Evolutionary conservation across 257 asterid species (phyloP).

Genomic region (Salvia miltiorrhiza): DNA sequence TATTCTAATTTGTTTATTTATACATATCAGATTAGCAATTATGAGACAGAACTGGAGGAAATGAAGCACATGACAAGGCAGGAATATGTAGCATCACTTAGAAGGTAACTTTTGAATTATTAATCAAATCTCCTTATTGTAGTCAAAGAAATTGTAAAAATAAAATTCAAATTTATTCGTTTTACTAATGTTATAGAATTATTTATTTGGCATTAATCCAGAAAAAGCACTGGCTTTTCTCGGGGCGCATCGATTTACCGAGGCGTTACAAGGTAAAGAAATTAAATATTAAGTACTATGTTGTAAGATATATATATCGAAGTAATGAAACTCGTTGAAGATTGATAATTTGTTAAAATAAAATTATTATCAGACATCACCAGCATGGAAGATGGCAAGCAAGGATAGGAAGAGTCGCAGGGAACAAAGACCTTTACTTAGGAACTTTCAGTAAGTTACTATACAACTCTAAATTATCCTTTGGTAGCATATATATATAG

Average conservation of each 20-base stretch:
- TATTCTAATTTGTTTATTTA: not conserved
- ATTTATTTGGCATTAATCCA: slow-evolving; percentile 12
- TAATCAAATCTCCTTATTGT: not conserved
- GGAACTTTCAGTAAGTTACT: slow-evolving; percentile 64
- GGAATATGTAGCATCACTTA: slow-evolving; percentile 72
- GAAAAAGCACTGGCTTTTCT: slow-evolving; percentile 87
- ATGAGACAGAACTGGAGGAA: slow-evolving; percentile 79
- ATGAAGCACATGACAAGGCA: slow-evolving; percentile 85
- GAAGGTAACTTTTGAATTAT: slow-evolving; percentile 43
- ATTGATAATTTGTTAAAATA: not conserved
- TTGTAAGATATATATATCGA: not conserved
- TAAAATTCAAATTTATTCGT: no score
- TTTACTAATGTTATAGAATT: not conserved
- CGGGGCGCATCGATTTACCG: slow-evolving; percentile 83
- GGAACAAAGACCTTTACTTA: slow-evolving; percentile 79
- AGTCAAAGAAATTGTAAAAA: no score
- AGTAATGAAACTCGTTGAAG: no score
- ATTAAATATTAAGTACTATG: not conserved
- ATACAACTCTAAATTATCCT: no score
- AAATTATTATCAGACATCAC: slow-evolving; percentile 52
- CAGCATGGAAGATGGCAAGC: slow-evolving; percentile 95
- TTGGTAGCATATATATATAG: no score
- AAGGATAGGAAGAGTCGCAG: slow-evolving; percentile 80
- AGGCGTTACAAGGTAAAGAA: slow-evolving; percentile 72
- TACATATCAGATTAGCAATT: slow-evolving; percentile 47